These are phyloP conservation scores for Nemania serpens DNA, from an alignment of 2,329 filamentous ascomycete genomes.

Conservation along the genomic window DNA sequence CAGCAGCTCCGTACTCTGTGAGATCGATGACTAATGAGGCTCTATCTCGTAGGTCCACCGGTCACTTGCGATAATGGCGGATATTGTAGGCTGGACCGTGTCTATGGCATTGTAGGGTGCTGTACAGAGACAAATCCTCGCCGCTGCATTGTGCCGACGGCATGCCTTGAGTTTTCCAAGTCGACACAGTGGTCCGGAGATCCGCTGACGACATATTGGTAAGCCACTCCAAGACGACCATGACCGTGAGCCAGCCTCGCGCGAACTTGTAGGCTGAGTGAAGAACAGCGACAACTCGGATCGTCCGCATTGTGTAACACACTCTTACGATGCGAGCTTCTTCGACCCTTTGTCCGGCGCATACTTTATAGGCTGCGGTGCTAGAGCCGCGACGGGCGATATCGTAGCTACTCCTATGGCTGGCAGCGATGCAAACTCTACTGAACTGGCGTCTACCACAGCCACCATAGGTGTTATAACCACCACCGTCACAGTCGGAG, in stretches of 20 bases:
- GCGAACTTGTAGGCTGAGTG: constrained; percentile 26
- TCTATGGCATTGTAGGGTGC: constrained; percentile 35
- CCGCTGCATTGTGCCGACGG: constrained; percentile 36
- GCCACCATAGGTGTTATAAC: constrained; percentile 20
- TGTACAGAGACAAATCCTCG: constrained; percentile 32
- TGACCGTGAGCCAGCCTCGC: not conserved
- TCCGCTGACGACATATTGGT: constrained; percentile 35
- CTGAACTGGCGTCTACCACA: constrained; percentile 17
- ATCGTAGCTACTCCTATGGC: constrained; percentile 32
- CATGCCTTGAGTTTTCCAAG: constrained; percentile 36
- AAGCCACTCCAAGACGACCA: constrained; percentile 14
- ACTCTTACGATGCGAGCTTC: constrained; percentile 36
- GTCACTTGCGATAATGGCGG: constrained; percentile 31
- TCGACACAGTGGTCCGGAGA: constrained; percentile 26
- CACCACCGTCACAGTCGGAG: constrained; percentile 31
- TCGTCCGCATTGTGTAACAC: constrained; percentile 39
- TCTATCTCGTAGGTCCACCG: constrained; percentile 30
- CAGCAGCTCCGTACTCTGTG: constrained; percentile 1
- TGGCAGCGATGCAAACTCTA: constrained; percentile 1
- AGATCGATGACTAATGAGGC: constrained; percentile 25
- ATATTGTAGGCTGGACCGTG: constrained; percentile 32
- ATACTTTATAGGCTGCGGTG: constrained; percentile 38
- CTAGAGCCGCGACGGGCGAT: constrained; percentile 29
- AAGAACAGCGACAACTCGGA: constrained; percentile 29
- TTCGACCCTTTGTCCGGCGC: constrained; percentile 35